phyloP scores from a whole-genome alignment of 2,329 filamentous ascomycete species.

The Aspergillus melleus region DNA sequence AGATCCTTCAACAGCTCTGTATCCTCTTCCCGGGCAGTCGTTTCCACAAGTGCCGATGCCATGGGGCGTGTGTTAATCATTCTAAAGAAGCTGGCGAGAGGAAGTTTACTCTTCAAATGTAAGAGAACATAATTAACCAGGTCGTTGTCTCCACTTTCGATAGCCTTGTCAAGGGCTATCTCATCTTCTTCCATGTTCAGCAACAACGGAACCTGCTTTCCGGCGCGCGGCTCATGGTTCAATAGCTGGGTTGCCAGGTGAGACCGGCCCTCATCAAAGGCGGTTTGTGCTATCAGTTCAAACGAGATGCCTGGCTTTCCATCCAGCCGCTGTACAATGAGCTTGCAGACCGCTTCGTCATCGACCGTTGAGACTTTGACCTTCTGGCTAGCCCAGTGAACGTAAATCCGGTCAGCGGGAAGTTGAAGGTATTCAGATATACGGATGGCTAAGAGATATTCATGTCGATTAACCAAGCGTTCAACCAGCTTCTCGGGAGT shows the following conservation, averaged over 20 bases:
- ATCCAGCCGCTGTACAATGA: constrained; percentile 82
- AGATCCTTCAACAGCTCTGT: constrained; percentile 84
- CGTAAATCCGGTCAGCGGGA: constrained; percentile 85
- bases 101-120: constrained; percentile 84
- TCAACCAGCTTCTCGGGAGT: constrained; percentile 86
- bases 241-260: constrained; percentile 88
- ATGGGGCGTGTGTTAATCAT: constrained; percentile 82
- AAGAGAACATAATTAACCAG: constrained; percentile 86
- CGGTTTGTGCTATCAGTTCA: constrained; percentile 86
- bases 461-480: constrained; percentile 81
- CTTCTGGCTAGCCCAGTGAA: constrained; percentile 95
- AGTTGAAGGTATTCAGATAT: constrained; percentile 85
- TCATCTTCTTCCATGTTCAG: constrained; percentile 95
- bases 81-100: constrained; percentile 88
- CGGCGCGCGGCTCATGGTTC: constrained; percentile 89
- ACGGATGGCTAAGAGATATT: constrained; percentile 86
- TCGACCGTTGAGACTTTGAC: constrained; percentile 81
- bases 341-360: constrained; percentile 80
- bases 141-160: constrained; percentile 93
- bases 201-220: constrained; percentile 91
- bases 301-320: constrained; percentile 94
- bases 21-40: constrained; percentile 77
- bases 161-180: constrained; percentile 91
- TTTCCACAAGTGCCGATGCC: constrained; percentile 86
- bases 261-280: constrained; percentile 88